Percentiles rank a stretch among this genome's conserved stretches.
phyloP scores from a whole-genome alignment of 306 rosid genomes.

The Vachellia pachyceras region DNA sequence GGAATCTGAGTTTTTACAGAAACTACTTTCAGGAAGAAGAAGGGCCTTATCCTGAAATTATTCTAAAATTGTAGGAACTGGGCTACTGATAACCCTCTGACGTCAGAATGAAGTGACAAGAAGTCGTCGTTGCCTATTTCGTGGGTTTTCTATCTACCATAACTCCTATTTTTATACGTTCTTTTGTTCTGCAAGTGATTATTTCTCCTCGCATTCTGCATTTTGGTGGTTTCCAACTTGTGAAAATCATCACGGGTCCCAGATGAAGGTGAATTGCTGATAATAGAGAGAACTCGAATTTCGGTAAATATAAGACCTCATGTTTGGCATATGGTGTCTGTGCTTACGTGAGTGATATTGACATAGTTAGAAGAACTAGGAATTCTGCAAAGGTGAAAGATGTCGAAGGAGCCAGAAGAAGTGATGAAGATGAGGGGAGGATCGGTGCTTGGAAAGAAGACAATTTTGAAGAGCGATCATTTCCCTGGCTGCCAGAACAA shows the following conservation, averaged over 20 bases:
- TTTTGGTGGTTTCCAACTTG: not conserved
- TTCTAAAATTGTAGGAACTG: not conserved
- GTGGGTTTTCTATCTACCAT: not conserved
- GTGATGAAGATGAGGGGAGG: constrained; percentile 89
- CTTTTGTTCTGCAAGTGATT: not conserved
- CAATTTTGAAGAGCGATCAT: constrained; percentile 94
- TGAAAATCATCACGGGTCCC: not conserved
- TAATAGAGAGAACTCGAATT: not conserved
- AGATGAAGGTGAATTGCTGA: not conserved
- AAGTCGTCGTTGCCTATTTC: not conserved
- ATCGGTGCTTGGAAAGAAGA: constrained; percentile 84
- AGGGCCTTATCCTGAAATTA: not conserved
- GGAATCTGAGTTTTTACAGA: not conserved
- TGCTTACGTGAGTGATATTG: not conserved
- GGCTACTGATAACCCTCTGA: not conserved
- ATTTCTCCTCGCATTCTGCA: not conserved
- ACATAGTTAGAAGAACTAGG: not conserved
- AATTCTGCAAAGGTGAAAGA: constrained; percentile 26
- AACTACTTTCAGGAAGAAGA: not conserved
- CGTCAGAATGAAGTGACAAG: constrained; percentile 15
- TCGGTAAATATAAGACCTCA: not conserved
- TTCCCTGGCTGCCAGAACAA: constrained; percentile 97
- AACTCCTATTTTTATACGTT: not conserved
- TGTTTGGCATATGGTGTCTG: not conserved
- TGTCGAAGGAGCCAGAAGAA: constrained; percentile 74